phyloP scores from a whole-genome alignment of 768 basidiomycete species.

The Macrocybe gigantea region DNA sequence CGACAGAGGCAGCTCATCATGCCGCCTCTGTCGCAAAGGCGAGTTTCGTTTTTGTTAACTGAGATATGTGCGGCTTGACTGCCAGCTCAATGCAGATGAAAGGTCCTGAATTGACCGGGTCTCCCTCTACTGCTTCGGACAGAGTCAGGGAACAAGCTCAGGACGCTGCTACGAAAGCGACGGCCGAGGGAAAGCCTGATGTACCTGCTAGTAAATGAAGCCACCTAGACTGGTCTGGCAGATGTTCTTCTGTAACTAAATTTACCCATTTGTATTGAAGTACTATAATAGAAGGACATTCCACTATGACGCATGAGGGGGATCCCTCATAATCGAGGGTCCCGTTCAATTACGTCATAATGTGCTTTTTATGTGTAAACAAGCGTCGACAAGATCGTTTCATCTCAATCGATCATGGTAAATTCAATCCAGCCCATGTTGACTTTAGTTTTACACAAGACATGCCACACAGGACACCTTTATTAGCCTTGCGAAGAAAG shows the following conservation, averaged over 20 bases:
- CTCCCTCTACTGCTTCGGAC: conserved; percentile 24
- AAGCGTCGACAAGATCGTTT: conserved; percentile 1
- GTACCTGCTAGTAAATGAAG: conserved; percentile 24
- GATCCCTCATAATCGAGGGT: too few species aligned
- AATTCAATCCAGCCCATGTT: not conserved
- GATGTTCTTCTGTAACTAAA: too few species aligned
- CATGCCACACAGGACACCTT: conserved; percentile 48
- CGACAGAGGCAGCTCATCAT: conserved; percentile 40
- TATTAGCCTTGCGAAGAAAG: conserved; percentile 67
- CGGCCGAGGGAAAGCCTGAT: conserved; percentile 48
- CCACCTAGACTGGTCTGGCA: too few species aligned
- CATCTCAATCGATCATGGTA: conserved; percentile 9
- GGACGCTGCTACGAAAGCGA: conserved; percentile 45
- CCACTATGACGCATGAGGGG: too few species aligned
- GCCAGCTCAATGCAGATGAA: conserved; percentile 16
- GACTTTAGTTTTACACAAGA: not conserved
- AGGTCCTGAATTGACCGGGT: conserved; percentile 23
- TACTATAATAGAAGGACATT: too few species aligned
- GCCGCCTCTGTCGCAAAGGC: conserved; percentile 53
- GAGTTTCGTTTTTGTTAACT: conserved; percentile 3
- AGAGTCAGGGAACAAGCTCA: conserved; percentile 28
- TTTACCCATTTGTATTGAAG: too few species aligned
- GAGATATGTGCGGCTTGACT: not conserved
- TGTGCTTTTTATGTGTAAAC: too few species aligned
- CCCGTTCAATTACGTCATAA: too few species aligned